Base-by-base conservation (phyloP, 139 green algal species). In the Penium margaritaceum region DNA sequence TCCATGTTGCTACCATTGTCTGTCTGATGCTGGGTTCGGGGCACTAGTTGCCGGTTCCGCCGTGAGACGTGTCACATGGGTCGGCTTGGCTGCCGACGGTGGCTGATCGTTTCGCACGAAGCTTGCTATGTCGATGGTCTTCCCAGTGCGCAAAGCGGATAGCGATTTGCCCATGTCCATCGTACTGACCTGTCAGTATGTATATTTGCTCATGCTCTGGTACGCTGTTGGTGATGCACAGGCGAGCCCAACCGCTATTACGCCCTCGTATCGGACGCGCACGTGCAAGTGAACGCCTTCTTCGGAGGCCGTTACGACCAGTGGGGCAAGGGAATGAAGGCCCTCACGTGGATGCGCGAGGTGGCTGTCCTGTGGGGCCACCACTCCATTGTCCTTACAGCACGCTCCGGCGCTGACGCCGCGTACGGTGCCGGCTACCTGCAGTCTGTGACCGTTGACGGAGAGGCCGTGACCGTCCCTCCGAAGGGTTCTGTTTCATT, bases 301-400 rank as follows among this genome's bases (percentile, higher is more conserved):
- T 38, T 64, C 27, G 55, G 55, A 29, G 55, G 55, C 7, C 55
- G 55, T 29, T 64, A 64, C 30, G 29, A 15, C 5, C 55, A 32
- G 5, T 64, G 55, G 55, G 30, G 30, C 55, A 29, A 32, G 24
- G 55, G 36, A 24, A 4, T 38, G 1, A 64, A 64, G 55, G 27
- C 55, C 1, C 55, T 64, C 27, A 64, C 55, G 0, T 64, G 55
- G 55, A 64, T 64, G 27, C 55, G 55, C 33, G 30, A 43, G 32
- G 33, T 69, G 3, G 62, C 21, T 17, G 51, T 69, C 35, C 34
- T 69, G 62, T 43, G 21, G 21, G 62, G 62, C 62, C 35, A 51
- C 62, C 62, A 69, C 62, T 53, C 36, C 2, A 15, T 69, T 21
- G 62, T 69, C 24, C 62, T 69, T 15, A 34, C 29, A 21, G 62